Conservation (phyloP, 75 land plant genomes). For the Cunninghamia lanceolata region DNA sequence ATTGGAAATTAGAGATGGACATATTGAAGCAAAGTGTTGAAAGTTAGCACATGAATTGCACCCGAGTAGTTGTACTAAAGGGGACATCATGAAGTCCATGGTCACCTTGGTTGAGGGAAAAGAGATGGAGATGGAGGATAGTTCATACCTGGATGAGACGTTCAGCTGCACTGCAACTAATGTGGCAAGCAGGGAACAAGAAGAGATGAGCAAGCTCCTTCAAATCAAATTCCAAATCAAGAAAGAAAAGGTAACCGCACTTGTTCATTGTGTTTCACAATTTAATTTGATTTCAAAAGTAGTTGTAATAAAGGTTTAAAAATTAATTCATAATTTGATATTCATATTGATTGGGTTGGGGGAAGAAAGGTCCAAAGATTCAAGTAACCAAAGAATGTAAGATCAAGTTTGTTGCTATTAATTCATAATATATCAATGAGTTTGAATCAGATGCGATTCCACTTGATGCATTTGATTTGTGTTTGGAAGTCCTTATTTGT, state of each 20-base stretch:
- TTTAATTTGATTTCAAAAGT: background rate
- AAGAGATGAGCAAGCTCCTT: background rate
- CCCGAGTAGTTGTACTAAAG: background rate
- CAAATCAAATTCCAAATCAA: background rate
- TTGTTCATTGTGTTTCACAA: background rate
- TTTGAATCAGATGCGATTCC: background rate
- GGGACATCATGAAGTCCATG: background rate
- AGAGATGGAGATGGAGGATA: background rate
- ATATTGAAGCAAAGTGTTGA: background rate
- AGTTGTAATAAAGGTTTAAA: background rate
- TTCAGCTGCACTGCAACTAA: background rate
- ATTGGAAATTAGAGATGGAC: background rate
- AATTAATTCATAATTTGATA: background rate
- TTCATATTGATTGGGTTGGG: background rate
- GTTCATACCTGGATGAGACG: background rate
- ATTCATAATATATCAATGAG: background rate
- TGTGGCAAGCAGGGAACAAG: background rate
- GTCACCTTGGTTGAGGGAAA: background rate
- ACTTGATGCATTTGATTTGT: background rate
- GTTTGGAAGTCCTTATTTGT: background rate
- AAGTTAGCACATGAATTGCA: background rate
- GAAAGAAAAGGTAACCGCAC: background rate
- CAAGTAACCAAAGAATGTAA: background rate
- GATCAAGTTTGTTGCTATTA: background rate
- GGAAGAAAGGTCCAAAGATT: background rate